Conservation (phyloP, 1,284 basidiomycete genomes). For the Ganoderma meredithae region DNA sequence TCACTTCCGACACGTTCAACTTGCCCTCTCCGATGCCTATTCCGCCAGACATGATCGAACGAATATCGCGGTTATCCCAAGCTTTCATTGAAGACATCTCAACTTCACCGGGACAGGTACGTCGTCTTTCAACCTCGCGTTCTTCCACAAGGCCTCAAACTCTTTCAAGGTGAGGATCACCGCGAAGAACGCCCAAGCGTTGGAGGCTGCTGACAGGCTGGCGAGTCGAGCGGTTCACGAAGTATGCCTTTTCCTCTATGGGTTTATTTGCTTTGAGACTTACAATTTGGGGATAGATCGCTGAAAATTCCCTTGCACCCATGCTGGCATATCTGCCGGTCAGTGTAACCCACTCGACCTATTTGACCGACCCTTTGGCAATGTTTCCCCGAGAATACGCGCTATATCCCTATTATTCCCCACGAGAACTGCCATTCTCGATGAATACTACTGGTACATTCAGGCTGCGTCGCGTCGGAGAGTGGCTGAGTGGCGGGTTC, state of each 20-base stretch:
- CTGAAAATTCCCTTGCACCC: slow-evolving; percentile 34
- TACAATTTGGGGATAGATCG: slow-evolving; percentile 31
- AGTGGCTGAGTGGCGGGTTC: slow-evolving; percentile 55
- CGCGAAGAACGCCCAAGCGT: slow-evolving; percentile 51
- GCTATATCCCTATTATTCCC: slow-evolving; percentile 68
- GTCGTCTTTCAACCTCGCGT: background rate
- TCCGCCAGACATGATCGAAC: slow-evolving; percentile 55
- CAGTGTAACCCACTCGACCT: slow-evolving; percentile 31
- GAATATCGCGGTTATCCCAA: slow-evolving; percentile 70
- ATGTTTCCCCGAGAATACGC: slow-evolving; percentile 53
- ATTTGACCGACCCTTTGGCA: slow-evolving; percentile 18
- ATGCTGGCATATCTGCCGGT: slow-evolving; percentile 50
- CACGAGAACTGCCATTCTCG: slow-evolving; percentile 57
- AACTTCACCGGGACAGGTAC: slow-evolving; percentile 51
- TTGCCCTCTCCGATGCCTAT: slow-evolving; percentile 54
- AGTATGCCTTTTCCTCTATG: slow-evolving; percentile 44
- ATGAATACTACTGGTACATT: slow-evolving; percentile 55
- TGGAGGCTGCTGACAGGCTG: slow-evolving; percentile 59
- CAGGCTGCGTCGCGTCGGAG: slow-evolving; percentile 64
- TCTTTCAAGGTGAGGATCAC: slow-evolving; percentile 60
- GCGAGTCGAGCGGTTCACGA: slow-evolving; percentile 57
- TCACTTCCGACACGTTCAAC: slow-evolving; percentile 55
- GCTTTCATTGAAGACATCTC: slow-evolving; percentile 65
- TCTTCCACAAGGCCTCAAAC: background rate
- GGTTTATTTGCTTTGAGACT: slow-evolving; percentile 1